Evolutionary conservation across 176 grass and related monocot species (phyloP), one percentile per base, ranked within the genome.

Genomic region (Ananas comosus): DNA sequence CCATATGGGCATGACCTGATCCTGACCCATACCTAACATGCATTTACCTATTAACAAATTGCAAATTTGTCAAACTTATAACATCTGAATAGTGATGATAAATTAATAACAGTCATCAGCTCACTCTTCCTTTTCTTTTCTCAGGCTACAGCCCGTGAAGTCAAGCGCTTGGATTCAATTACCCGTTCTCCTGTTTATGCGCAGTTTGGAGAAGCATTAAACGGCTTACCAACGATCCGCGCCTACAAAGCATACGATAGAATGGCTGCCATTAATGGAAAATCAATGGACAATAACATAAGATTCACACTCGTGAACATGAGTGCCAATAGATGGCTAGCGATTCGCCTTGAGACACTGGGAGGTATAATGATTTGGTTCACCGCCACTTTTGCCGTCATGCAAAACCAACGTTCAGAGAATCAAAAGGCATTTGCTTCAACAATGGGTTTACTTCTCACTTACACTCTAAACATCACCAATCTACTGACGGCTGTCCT

Each of bases 351-450:
- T 70, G 94, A 99, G 74, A 99, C 89, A 65, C 67, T 99, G 76
- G 94, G 94, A 48, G 94, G 94, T 25, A 81, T 99, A 75, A 99
- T 99, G 94, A 93, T 99, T 69, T 99, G 89, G 89, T 90, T 99
- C 70, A 93, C 87, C 17, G 94, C 94, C 75, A 90, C 89, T 74
- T 93, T 99, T 84, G 94, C 94, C 51, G 94, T 99, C 29, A 81
- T 99, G 89, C 94, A 99, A 90, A 93, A 93, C 73, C 94, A 99
- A 65, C 85, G 83, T 61, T 81, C 90, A 49, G 86, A 93, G 12
- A 80, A 99, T 79, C 94, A 99, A 71, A 83, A 90, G 71, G 87
- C 87, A 21, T 91, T 99, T 83, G 94, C 94, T 29, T 99, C 94
- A 64, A 93, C 94, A 67, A 99, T 99, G 89, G 94, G 94, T 75